These are phyloP conservation scores for Xylaria sp. DNA, from an alignment of 2,329 filamentous ascomycete genomes.

Conservation along the genomic window DNA sequence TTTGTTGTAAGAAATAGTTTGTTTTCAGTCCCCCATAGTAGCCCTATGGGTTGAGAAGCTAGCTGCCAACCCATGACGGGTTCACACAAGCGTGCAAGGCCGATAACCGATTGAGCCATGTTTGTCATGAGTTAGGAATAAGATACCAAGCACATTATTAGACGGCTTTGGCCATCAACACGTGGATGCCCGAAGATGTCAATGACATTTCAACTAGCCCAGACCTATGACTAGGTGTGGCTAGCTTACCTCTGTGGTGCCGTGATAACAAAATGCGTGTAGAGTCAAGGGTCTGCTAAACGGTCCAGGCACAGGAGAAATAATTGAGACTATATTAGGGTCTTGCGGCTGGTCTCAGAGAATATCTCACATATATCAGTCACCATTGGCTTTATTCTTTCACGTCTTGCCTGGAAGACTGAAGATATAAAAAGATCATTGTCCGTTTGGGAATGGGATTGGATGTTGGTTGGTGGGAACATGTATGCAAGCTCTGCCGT, in stretches of 20 bases:
- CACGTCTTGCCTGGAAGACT: not conserved
- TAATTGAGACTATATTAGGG: no score
- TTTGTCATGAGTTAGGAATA: slow-evolving; percentile 21
- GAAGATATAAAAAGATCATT: not conserved
- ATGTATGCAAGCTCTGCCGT: not conserved
- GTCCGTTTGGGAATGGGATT: not conserved
- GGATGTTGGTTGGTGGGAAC: not conserved
- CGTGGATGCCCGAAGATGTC: not conserved
- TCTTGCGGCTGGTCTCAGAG: no score
- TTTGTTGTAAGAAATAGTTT: slow-evolving; percentile 26
- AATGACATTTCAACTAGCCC: not conserved
- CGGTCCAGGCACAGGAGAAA: no score
- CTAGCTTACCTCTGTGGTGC: not conserved
- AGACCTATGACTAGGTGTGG: not conserved
- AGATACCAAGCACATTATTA: not conserved
- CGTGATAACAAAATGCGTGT: not conserved
- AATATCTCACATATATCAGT: no score
- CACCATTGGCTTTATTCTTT: not conserved
- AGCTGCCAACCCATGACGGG: slow-evolving; percentile 4
- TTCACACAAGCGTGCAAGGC: not conserved
- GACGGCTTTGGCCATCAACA: not conserved
- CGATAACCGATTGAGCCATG: not conserved
- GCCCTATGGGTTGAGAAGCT: not conserved
- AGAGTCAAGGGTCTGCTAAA: no score
- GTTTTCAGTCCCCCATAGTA: not conserved